Conservation (phyloP, 2,329 filamentous ascomycete species). For the Chrysoporthe deuterocubensis region DNA sequence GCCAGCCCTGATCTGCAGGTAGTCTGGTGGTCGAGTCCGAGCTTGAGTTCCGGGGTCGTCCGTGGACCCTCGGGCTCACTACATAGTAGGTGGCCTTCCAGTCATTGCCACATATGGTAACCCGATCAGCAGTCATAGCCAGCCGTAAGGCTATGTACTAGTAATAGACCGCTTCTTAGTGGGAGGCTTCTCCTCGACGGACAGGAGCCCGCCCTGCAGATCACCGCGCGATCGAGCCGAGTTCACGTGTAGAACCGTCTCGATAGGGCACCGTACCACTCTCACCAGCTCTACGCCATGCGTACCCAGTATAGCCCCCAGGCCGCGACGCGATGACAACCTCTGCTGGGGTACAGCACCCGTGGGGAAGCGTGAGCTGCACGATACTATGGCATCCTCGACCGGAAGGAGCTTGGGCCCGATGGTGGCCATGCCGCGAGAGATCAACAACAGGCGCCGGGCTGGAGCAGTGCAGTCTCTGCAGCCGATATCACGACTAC, state of each 20-base stretch:
- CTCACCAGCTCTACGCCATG: neutral
- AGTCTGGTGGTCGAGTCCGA: too few species aligned
- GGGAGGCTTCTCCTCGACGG: neutral
- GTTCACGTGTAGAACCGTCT: too few species aligned
- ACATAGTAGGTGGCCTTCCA: neutral
- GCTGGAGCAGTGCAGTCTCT: neutral
- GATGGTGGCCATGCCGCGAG: neutral
- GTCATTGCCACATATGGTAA: slow-evolving; percentile 23
- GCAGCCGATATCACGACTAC: neutral
- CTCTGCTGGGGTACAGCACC: neutral
- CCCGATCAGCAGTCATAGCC: slow-evolving; percentile 19
- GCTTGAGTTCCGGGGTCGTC: neutral
- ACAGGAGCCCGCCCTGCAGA: neutral
- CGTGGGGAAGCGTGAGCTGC: neutral
- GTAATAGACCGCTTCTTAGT: neutral
- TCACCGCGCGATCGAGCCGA: neutral
- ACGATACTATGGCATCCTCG: neutral
- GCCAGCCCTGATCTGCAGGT: slow-evolving; percentile 13
- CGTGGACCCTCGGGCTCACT: neutral
- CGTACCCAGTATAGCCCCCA: neutral
- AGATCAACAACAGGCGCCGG: neutral
- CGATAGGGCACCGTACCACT: too few species aligned
- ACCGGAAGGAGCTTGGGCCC: neutral
- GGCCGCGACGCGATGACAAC: neutral
- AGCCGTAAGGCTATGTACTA: neutral